Percentiles rank a stretch among this genome's conserved stretches.
Evolutionary conservation across 495 filamentous ascomycete genomes (phyloP).

Genomic region (Pyrenula aspistea): DNA sequence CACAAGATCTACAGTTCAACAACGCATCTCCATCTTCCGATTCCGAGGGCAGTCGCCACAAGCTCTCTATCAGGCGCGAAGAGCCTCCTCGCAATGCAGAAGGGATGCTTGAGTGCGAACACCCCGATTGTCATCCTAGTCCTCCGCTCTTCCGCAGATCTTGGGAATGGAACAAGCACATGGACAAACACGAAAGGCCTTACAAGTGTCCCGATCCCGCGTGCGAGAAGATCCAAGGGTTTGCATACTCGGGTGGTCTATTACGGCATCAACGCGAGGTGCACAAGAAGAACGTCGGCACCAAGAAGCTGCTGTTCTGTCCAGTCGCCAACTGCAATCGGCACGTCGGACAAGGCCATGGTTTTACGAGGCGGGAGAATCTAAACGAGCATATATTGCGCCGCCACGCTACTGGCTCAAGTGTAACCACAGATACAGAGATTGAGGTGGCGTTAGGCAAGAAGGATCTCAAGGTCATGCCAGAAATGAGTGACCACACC

Average conservation of each 20-base stretch:
- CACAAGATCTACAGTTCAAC: too few relatives aligned
- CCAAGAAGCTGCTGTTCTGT: constrained; percentile 71
- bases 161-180: constrained; percentile 93
- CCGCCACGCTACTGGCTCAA: constrained; percentile 43
- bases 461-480: too few relatives aligned
- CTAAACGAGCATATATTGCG: constrained; percentile 80
- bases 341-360: constrained; percentile 50
- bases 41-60: constrained; percentile 31
- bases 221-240: constrained; percentile 83
- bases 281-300: constrained; percentile 73
- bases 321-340: constrained; percentile 80
- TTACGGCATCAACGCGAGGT: constrained; percentile 84
- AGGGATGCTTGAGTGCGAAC: constrained; percentile 60
- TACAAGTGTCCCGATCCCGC: constrained; percentile 67
- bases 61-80: constrained; percentile 33
- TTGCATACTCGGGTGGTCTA: constrained; percentile 85
- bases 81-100: constrained; percentile 52
- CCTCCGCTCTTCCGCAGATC: constrained; percentile 59
- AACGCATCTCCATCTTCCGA: constrained; percentile 25
- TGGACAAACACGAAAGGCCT: constrained; percentile 92
- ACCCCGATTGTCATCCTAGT: constrained; percentile 41
- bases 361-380: constrained; percentile 84
- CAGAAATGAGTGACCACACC: too few relatives aligned
- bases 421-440: too few relatives aligned
- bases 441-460: too few relatives aligned